Evolutionary conservation across 129 eudicot genomes (phyloP).

Genomic region (Pseudognaphalium luteoalbum): DNA sequence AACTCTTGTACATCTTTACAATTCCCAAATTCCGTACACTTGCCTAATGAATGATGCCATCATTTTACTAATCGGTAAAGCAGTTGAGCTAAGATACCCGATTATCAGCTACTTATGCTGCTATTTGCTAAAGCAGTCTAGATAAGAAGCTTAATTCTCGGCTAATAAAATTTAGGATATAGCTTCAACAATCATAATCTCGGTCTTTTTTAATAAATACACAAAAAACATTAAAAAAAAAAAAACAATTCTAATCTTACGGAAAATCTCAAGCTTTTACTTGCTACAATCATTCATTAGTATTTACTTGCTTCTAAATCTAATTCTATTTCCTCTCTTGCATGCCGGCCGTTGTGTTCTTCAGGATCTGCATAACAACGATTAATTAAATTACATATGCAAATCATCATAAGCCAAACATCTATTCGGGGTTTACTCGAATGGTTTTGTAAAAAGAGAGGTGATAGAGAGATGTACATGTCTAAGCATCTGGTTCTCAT

Average conservation of each 20-base stretch:
- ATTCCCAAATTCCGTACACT: neutral
- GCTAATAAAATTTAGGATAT: neutral
- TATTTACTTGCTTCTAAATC: conserved; percentile 26
- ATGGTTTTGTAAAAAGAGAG: neutral
- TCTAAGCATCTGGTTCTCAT: conserved; percentile 98
- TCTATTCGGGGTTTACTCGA: neutral
- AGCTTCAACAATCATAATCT: conserved; percentile 25
- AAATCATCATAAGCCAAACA: neutral
- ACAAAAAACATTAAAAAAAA: conserved; percentile 11
- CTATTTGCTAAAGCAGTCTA: no score
- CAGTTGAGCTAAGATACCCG: neutral
- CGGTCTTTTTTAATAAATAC: conserved; percentile 17
- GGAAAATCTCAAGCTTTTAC: conserved; percentile 17
- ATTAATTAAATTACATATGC: neutral
- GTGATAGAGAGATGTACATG: conserved; percentile 46
- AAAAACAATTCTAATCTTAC: conserved; percentile 13
- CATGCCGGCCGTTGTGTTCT: conserved; percentile 78
- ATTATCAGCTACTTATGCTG: neutral
- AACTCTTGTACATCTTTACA: neutral
- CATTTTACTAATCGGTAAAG: neutral
- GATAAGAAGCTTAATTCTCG: no score
- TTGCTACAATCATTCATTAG: neutral
- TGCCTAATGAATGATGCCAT: neutral
- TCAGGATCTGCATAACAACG: conserved; percentile 57
- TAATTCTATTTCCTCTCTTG: conserved; percentile 56